phyloP scores from a whole-genome alignment of 1,284 basidiomycete genomes.

The Ceratobasidium papillatum region DNA sequence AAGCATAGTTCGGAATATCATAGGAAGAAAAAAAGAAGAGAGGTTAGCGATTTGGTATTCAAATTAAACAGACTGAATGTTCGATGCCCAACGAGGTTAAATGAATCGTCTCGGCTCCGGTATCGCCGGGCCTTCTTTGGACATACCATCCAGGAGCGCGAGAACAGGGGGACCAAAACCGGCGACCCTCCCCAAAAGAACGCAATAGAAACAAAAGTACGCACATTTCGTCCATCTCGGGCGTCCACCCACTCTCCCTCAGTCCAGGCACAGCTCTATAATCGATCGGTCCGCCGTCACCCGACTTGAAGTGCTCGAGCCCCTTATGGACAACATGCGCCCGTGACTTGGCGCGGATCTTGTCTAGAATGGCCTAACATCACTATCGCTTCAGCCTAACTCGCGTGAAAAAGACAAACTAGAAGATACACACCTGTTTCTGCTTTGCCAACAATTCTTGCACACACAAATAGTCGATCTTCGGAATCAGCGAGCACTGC shows the following conservation, averaged over 20 bases:
- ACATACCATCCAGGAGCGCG: constrained; percentile 49
- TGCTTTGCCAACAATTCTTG: constrained; percentile 81
- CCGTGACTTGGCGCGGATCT: constrained; percentile 88
- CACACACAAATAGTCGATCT: constrained; percentile 90
- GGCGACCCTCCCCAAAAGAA: constrained; percentile 21
- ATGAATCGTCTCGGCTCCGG: constrained; percentile 19
- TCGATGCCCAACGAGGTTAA: not conserved
- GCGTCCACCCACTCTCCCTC: constrained; percentile 92
- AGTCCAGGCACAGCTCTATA: constrained; percentile 86
- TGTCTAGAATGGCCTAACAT: constrained; percentile 75
- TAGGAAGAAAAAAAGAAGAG: too few species aligned
- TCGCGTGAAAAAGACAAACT: not conserved
- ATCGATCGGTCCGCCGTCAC: constrained; percentile 59
- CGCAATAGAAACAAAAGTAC: constrained; percentile 47
- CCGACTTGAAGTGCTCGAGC: constrained; percentile 77
- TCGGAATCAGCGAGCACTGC: constrained; percentile 87
- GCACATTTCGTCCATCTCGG: constrained; percentile 81
- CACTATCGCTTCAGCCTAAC: not conserved
- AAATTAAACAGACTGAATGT: constrained; percentile 52
- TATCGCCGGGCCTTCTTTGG: constrained; percentile 54
- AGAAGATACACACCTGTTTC: constrained; percentile 65
- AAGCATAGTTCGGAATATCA: constrained; percentile 51
- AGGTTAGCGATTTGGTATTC: constrained; percentile 50
- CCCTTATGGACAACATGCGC: constrained; percentile 90
- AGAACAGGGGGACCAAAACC: not conserved